phyloP scores from a whole-genome alignment of 2,329 filamentous ascomycete species.

The Aspergillus oerlinghausenensis region DNA sequence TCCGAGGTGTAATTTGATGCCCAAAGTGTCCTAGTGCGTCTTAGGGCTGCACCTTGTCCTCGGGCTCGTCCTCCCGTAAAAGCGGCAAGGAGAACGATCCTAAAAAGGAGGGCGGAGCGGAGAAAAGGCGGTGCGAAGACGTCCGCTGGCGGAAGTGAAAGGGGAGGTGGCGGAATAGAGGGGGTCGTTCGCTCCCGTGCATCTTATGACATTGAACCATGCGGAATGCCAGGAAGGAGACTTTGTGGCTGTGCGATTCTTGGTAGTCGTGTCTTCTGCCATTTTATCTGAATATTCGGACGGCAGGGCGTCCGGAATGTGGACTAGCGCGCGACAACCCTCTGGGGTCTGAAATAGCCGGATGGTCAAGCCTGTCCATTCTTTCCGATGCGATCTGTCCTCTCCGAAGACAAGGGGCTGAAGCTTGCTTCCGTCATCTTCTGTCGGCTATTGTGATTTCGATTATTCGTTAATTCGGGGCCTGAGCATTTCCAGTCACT shows the following conservation, averaged over 20 bases:
- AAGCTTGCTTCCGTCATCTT: not conserved
- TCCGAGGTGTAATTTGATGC: not conserved
- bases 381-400: not conserved
- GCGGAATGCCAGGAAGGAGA: not conserved
- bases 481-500: not conserved
- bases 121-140: constrained; percentile 15
- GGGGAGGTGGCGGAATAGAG: constrained; percentile 6
- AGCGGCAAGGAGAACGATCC: constrained; percentile 23
- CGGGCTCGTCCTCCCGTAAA: constrained; percentile 14
- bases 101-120: constrained; percentile 29
- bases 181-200: not conserved
- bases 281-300: not conserved
- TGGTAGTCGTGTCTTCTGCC: not conserved
- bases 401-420: not conserved
- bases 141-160: constrained; percentile 14
- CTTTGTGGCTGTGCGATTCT: not conserved
- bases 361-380: not conserved
- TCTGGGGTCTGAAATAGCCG: not conserved
- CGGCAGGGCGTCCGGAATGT: not conserved
- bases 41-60: not conserved
- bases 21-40: not conserved
- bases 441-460: not conserved
- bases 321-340: not conserved
- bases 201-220: not conserved
- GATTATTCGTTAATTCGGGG: not conserved